phyloP scores from a whole-genome alignment of 495 filamentous ascomycete genomes.

The Aspergillus coremiiformis region DNA sequence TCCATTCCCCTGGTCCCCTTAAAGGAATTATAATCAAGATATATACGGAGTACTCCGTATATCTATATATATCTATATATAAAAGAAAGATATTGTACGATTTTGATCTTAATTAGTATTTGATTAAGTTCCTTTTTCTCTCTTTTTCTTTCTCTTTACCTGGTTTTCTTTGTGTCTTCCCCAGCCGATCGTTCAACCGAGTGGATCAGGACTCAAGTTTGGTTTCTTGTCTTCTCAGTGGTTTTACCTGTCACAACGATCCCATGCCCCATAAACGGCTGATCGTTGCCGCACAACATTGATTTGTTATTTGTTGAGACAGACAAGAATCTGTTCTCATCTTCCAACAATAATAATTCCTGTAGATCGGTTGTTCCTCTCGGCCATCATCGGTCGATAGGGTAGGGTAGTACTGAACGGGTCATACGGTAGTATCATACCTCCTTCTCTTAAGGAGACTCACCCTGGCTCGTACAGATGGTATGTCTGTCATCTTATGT shows the following conservation, averaged over 20 bases:
- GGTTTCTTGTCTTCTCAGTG: not conserved
- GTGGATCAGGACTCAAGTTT: not conserved
- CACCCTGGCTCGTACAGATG: not conserved
- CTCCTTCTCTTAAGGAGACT: not conserved
- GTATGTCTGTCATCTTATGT: not conserved
- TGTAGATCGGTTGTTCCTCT: not conserved
- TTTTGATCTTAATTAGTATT: too few relatives aligned
- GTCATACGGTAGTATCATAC: constrained; percentile 1
- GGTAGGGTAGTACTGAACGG: not conserved
- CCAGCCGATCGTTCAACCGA: constrained; percentile 10
- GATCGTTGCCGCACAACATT: constrained; percentile 28
- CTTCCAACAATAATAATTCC: not conserved
- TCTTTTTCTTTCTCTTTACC: too few relatives aligned
- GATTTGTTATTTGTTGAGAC: constrained; percentile 14
- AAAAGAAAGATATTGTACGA: too few relatives aligned
- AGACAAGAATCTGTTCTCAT: not conserved
- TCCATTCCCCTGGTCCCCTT: not conserved
- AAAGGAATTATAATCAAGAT: too few relatives aligned
- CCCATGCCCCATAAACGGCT: constrained; percentile 27
- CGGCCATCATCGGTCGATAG: not conserved
- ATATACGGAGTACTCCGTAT: too few relatives aligned
- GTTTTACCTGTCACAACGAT: constrained; percentile 27
- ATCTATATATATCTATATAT: too few relatives aligned
- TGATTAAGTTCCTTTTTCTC: too few relatives aligned
- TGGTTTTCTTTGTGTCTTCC: not conserved